These are phyloP conservation scores for Hypericum perforatum DNA, from an alignment of 345 rosid genomes.

Conservation along the genomic window DNA sequence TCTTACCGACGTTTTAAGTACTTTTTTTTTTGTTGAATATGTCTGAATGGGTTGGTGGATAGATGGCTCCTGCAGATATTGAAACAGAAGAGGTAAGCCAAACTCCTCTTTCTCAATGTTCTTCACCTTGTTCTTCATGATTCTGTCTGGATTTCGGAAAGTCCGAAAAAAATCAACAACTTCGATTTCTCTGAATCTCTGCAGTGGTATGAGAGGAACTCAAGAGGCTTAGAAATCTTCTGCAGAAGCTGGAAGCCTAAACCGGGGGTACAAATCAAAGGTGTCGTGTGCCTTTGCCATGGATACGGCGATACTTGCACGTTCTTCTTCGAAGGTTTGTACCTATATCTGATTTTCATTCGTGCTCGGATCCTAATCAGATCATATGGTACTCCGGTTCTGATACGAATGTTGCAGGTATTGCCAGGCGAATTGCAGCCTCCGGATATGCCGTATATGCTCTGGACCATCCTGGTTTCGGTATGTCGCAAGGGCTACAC, in stretches of 20 bases:
- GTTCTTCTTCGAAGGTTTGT: conserved; percentile 93
- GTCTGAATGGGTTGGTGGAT: conserved; percentile 4
- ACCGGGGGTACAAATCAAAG: conserved; percentile 48
- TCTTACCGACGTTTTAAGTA: conserved; percentile 2
- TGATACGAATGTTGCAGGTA: conserved; percentile 32
- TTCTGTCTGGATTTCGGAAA: too few relatives aligned
- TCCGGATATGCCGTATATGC: conserved; percentile 73
- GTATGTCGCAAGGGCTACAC: conserved; percentile 86
- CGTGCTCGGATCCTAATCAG: background rate
- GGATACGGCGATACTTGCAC: conserved; percentile 99
- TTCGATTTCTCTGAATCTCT: background rate
- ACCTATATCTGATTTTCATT: conserved; percentile 4
- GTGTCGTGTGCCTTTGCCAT: conserved; percentile 66
- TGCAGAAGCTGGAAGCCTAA: conserved; percentile 80
- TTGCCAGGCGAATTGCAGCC: conserved; percentile 64
- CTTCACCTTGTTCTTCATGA: too few relatives aligned
- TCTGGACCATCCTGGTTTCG: conserved; percentile 90
- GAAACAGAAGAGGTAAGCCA: conserved; percentile 63
- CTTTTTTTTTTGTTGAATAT: conserved; percentile 6
- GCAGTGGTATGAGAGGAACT: conserved; percentile 76
- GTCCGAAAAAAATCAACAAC: too few relatives aligned
- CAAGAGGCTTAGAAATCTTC: conserved; percentile 61
- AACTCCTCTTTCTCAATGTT: conserved; percentile 3
- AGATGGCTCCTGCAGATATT: conserved; percentile 75
- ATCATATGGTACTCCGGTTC: background rate